Evolutionary conservation across 306 rosid species (phyloP), one percentile per base, ranked within the genome.

Genomic region (Acacia acuminata): DNA sequence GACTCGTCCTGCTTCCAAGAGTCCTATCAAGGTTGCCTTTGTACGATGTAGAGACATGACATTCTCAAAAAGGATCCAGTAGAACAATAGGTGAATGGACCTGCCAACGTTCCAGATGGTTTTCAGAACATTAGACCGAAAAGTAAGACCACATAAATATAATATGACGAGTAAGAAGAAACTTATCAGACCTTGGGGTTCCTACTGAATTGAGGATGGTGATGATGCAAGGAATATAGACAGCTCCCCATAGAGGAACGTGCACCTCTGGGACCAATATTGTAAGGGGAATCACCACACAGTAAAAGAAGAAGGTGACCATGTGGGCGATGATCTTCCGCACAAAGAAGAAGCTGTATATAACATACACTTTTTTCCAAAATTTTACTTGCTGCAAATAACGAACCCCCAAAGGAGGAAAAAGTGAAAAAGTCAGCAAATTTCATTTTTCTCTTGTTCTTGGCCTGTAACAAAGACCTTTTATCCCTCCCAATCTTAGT

Each of bases 231-330:
- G 99, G 99, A 77, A 96, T 96, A 77, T 96, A 96, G 80, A 96
- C 99, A 11, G 99, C 98, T 56, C 99, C 99, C 99, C 99, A 96
- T 20, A 96, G 91, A 60, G 99, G 99, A 83, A 94, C 99, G 70
- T 88, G 75, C 74, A 96, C 99, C 88, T 96, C 99, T 44, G 99
- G 99, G 13, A 96, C 90, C 94, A 96, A 85, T 69, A 96, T 94
- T 80, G 99, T 96, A 2, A 96, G 87, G 47, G 99, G 99, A 85
- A 96, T 94, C 14, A 96, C 98, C 25, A 94, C 87, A 79, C 99
- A 96, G 92, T 90, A 96, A 83, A 96, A 96, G 88, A 81, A 77
- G 94, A 96, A 96, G 34, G 99, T 96, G 77, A 96, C 97, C 98
- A 85, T 84, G 82, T 96, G 99, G 58, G 99, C 99, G 38, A 92